Evolutionary conservation across 129 eudicot species (phyloP).

Genomic region (Lactuca sativa): DNA sequence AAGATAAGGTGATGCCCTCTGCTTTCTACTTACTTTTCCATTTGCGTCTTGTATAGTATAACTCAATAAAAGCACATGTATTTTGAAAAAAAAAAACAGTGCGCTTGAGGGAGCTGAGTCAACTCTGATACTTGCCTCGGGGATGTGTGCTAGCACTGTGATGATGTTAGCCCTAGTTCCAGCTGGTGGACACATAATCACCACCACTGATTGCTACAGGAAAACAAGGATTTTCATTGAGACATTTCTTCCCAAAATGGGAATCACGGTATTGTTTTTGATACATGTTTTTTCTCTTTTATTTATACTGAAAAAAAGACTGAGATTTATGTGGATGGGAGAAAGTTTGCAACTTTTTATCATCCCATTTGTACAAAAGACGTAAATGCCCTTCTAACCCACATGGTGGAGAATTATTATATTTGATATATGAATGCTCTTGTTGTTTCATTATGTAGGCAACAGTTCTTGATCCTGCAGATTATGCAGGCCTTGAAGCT

Average conservation of each 20-base stretch:
- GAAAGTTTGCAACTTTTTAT: background rate
- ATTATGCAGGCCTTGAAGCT: slow-evolving; percentile 57
- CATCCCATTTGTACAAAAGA: background rate
- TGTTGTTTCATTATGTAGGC: slow-evolving; percentile 47
- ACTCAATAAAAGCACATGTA: background rate
- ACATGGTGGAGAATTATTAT: too few species aligned
- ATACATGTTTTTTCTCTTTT: background rate
- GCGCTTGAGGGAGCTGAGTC: slow-evolving; percentile 98
- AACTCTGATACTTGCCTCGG: slow-evolving; percentile 80
- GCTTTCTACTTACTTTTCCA: background rate
- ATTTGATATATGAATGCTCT: background rate
- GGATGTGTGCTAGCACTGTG: slow-evolving; percentile 90
- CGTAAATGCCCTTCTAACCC: background rate
- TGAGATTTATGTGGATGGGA: background rate
- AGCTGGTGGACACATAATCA: slow-evolving; percentile 88
- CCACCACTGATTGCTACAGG: slow-evolving; percentile 91
- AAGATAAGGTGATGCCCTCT: slow-evolving; percentile 63
- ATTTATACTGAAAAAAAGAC: background rate
- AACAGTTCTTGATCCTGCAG: slow-evolving; percentile 84
- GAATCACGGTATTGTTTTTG: slow-evolving; percentile 53
- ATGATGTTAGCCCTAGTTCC: slow-evolving; percentile 85
- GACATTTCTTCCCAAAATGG: slow-evolving; percentile 87
- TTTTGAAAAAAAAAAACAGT: slow-evolving; percentile 44
- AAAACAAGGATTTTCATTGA: slow-evolving; percentile 84
- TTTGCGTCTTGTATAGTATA: background rate